Percentiles rank a stretch among this genome's conserved stretches.
Evolutionary conservation across 2,329 filamentous ascomycete genomes (phyloP).

Genomic region (Fusarium hostae): DNA sequence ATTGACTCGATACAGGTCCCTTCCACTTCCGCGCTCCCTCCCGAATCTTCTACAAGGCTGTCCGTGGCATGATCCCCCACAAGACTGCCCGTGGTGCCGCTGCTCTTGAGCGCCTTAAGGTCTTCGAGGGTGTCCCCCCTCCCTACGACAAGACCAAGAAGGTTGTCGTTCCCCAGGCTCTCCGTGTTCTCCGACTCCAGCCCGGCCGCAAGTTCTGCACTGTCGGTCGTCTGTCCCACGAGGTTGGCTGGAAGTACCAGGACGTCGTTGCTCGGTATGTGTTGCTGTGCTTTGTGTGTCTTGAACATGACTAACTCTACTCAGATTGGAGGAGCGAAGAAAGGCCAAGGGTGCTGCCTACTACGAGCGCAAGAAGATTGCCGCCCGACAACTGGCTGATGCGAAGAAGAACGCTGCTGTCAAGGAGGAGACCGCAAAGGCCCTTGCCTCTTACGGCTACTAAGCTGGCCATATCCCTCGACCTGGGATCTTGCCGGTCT

Average conservation of each 20-base stretch:
- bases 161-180: constrained; percentile 98
- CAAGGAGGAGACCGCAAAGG: constrained; percentile 86
- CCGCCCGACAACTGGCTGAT: constrained; percentile 87
- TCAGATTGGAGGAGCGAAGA: constrained; percentile 97
- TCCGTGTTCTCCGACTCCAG: constrained; percentile 95
- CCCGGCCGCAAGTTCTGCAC: constrained; percentile 99
- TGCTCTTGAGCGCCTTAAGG: constrained; percentile 98
- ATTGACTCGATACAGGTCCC: constrained; percentile 71
- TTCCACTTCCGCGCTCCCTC: constrained; percentile 99
- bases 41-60: constrained; percentile 99
- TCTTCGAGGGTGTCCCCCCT: constrained; percentile 98
- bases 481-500: constrained; percentile 44
- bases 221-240: constrained; percentile 95
- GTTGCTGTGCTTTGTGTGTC: background rate
- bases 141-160: constrained; percentile 99
- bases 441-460: constrained; percentile 92
- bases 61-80: constrained; percentile 99
- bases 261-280: constrained; percentile 97
- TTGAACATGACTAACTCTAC: constrained; percentile 32
- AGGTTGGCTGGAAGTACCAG: constrained; percentile 99
- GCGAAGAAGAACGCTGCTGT: constrained; percentile 92
- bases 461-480: constrained; percentile 62
- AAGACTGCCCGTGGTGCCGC: constrained; percentile 98
- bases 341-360: constrained; percentile 99
- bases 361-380: constrained; percentile 99